Evolutionary conservation across 2,329 filamentous ascomycete genomes (phyloP).

Genomic region (Mycosphaerella sp.): DNA sequence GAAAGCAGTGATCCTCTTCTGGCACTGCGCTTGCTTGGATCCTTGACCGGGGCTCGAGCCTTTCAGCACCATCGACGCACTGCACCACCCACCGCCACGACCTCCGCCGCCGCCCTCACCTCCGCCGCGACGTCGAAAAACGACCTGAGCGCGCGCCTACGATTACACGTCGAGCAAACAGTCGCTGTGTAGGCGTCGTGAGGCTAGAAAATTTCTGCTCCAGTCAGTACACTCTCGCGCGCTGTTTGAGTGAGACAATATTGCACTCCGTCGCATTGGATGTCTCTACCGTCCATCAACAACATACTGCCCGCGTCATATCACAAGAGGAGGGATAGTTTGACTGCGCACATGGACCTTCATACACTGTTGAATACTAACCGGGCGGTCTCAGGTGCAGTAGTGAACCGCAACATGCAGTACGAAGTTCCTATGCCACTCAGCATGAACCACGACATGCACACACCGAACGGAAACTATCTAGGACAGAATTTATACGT

Average conservation of each 20-base stretch:
- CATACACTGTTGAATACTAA: slow-evolving; percentile 36
- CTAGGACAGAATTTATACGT: slow-evolving; percentile 41
- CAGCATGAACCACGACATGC: slow-evolving; percentile 30
- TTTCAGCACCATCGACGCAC: slow-evolving; percentile 10
- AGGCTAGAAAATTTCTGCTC: slow-evolving; percentile 23
- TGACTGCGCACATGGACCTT: slow-evolving; percentile 33
- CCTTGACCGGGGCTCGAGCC: slow-evolving; percentile 10
- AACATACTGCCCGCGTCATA: slow-evolving; percentile 27
- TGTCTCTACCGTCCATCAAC: slow-evolving; percentile 31
- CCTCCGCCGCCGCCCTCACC: slow-evolving; percentile 7
- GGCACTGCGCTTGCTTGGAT: slow-evolving; percentile 5
- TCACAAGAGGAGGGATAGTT: slow-evolving; percentile 34
- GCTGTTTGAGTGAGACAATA: slow-evolving; percentile 14
- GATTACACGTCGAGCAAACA: neutral
- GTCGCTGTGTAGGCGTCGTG: slow-evolving; percentile 20
- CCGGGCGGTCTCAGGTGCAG: slow-evolving; percentile 28
- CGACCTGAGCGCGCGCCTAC: neutral
- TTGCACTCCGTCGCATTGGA: slow-evolving; percentile 20
- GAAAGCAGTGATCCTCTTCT: slow-evolving; percentile 8
- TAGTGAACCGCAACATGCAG: slow-evolving; percentile 33
- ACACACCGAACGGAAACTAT: slow-evolving; percentile 30
- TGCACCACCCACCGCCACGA: slow-evolving; percentile 13
- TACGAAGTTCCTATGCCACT: slow-evolving; percentile 34
- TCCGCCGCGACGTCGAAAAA: slow-evolving; percentile 2
- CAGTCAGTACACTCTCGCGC: slow-evolving; percentile 21